Base-by-base conservation (phyloP, 495 filamentous ascomycete genomes). In the Penicillium lagena region DNA sequence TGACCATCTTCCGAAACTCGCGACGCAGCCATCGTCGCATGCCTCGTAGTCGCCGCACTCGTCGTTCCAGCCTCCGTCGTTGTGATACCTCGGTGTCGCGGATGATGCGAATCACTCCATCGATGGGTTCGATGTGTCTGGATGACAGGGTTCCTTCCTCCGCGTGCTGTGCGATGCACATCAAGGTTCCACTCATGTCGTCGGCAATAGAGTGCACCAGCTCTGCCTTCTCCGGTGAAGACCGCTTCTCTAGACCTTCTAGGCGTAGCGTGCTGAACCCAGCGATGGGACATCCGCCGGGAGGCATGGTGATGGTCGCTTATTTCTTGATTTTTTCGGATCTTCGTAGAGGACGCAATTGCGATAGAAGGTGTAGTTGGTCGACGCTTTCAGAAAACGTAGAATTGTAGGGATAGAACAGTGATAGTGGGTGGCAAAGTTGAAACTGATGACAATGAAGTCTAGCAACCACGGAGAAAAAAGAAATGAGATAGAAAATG, bases 161-260 rank as follows among this genome's bases (percentile, higher is more conserved):
- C 15, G 55, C 9, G 30, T 62, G 48, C 2, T 49, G 30, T 9
- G 47, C 42, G 34, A 70, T 59, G 11, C 27, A 40, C 32, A 51
- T 50, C 34, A 70, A 53, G 1, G 50, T 50, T 3, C 50, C 45
- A 12, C 39, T n/a, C 34, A 70, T 59, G 29, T 71, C 63, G 14
- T 51, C 14, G 7, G 64, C 52, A 49, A 68, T 58, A 11, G 60
- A 58, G 9, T 42, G 9, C 22, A 71, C 38, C 9, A 64, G 47
- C 12, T 42, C 13, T 9, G 36, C 47, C 45, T 66, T 66, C 0
- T 32, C 12, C 28, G 15, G 1, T 2, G 53, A 35, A 27, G 54
- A 45, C 27, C 54, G 43, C 1, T 12, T 17, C 15, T 51, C 43
- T 10, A 69, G 13, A n/a, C 46, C 52, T 34, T 48, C 22, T 22